These are phyloP conservation scores for Aphanoascus verrucosus DNA, from an alignment of 2,329 filamentous ascomycete genomes.

Conservation along the genomic window DNA sequence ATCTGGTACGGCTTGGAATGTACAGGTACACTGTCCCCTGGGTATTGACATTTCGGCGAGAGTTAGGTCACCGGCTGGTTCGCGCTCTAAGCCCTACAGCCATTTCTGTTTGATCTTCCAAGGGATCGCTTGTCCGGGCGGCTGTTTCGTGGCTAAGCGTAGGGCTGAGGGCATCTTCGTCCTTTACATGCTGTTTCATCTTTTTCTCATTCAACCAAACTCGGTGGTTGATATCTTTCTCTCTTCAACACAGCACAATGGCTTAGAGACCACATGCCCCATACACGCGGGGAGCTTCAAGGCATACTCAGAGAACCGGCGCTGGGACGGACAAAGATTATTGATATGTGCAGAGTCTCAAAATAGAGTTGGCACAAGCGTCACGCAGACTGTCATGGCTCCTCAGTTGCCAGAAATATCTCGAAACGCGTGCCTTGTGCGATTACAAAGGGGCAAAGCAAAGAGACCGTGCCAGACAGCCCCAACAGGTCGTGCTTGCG, in stretches of 20 bases:
- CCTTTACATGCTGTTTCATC: slow-evolving; percentile 1
- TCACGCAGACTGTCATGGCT: neutral
- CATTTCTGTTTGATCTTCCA: neutral
- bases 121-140: neutral
- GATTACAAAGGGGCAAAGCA: neutral
- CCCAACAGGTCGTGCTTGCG: too few species aligned
- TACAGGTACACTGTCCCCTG: slow-evolving; percentile 6
- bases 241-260: neutral
- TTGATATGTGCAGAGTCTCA: too few species aligned
- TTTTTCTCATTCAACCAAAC: neutral
- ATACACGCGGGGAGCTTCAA: neutral
- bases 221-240: neutral
- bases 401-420: neutral
- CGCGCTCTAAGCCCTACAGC: neutral
- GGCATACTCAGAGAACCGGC: neutral
- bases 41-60: neutral
- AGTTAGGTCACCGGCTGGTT: neutral
- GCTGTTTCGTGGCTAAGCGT: neutral
- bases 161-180: neutral
- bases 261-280: neutral
- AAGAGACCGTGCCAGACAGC: neutral
- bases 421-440: neutral
- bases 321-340: too few species aligned
- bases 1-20: neutral
- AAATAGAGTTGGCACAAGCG: too few species aligned